phyloP scores from a whole-genome alignment of 2,329 filamentous ascomycete species.

The Sarocladium oryzae region DNA sequence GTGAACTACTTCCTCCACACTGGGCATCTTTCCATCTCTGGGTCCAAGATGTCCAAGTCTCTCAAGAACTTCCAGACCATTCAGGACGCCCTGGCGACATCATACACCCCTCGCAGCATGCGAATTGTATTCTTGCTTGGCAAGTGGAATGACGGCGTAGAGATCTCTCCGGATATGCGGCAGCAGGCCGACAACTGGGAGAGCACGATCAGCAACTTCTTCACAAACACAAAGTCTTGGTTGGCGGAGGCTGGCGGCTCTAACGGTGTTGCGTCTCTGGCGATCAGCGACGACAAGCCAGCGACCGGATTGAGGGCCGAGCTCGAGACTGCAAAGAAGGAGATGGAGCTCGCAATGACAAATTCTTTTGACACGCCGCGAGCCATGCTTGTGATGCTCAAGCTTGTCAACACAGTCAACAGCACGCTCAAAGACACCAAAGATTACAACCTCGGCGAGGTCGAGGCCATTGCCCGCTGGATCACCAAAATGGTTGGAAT shows the following conservation, averaged over 20 bases:
- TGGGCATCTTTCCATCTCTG: constrained; percentile 79
- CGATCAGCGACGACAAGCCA: constrained; percentile 26
- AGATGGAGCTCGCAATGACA: constrained; percentile 53
- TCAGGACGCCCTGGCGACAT: constrained; percentile 64
- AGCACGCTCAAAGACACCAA: constrained; percentile 44
- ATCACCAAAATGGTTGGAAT: constrained; percentile 78
- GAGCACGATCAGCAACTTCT: constrained; percentile 64
- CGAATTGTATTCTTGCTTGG: constrained; percentile 84
- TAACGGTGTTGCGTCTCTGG: constrained; percentile 29
- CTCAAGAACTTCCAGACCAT: constrained; percentile 97
- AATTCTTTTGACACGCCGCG: constrained; percentile 85
- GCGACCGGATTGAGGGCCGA: constrained; percentile 30
- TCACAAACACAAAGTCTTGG: constrained; percentile 49
- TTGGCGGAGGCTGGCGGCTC: constrained; percentile 37
- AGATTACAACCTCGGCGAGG: constrained; percentile 36
- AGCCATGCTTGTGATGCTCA: constrained; percentile 71
- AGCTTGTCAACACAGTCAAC: constrained; percentile 75
- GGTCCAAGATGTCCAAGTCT: constrained; percentile 93
- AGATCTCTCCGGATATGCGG: constrained; percentile 80
- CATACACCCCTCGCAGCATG: constrained; percentile 72
- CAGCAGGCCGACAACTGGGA: constrained; percentile 74
- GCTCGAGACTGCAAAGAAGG: constrained; percentile 47
- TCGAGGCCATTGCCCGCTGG: constrained; percentile 63
- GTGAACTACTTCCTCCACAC: constrained; percentile 96
- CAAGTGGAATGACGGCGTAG: constrained; percentile 84